Percentiles rank a stretch among this genome's conserved stretches.
Conservation (phyloP, 768 basidiomycete species). For the Erythrobasidium yunnanense region DNA sequence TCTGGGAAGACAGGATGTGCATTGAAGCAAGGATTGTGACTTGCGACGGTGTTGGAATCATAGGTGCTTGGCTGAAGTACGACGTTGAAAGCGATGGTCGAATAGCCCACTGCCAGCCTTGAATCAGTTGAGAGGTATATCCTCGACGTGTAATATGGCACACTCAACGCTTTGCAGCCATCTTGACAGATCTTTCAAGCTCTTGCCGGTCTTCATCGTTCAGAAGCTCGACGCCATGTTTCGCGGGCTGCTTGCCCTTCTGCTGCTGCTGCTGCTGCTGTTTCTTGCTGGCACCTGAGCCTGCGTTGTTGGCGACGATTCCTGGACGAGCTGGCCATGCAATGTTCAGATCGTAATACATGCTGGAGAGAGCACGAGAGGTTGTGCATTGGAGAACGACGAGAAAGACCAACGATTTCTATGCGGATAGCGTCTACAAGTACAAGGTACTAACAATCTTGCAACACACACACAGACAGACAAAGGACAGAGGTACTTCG, state of each 20-base stretch:
- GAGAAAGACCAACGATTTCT: too few relatives aligned
- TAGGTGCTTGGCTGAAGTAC: constrained; percentile 57
- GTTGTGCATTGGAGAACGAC: too few relatives aligned
- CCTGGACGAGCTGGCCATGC: constrained; percentile 29
- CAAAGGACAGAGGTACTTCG: not conserved
- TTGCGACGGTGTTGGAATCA: constrained; percentile 45
- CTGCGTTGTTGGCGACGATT: not conserved
- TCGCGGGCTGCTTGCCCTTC: too few relatives aligned
- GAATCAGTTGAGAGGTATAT: too few relatives aligned
- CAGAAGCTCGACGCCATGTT: too few relatives aligned
- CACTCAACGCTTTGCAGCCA: constrained; percentile 7
- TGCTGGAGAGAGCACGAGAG: not conserved
- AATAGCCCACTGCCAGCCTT: constrained; percentile 63
- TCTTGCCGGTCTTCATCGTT: not conserved
- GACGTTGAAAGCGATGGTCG: constrained; percentile 66
- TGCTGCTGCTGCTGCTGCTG: constrained; percentile 1
- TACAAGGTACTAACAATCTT: too few relatives aligned
- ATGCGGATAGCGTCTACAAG: too few relatives aligned
- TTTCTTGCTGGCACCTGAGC: constrained; percentile 21
- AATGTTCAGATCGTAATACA: constrained; percentile 34
- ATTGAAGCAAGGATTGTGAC: constrained; percentile 50
- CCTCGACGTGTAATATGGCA: too few relatives aligned
- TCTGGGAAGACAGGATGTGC: constrained; percentile 30
- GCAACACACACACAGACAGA: too few relatives aligned
- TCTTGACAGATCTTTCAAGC: constrained; percentile 18